Base-by-base conservation (phyloP, 352 stramenopile genomes). In the Phytophthora pisi region DNA sequence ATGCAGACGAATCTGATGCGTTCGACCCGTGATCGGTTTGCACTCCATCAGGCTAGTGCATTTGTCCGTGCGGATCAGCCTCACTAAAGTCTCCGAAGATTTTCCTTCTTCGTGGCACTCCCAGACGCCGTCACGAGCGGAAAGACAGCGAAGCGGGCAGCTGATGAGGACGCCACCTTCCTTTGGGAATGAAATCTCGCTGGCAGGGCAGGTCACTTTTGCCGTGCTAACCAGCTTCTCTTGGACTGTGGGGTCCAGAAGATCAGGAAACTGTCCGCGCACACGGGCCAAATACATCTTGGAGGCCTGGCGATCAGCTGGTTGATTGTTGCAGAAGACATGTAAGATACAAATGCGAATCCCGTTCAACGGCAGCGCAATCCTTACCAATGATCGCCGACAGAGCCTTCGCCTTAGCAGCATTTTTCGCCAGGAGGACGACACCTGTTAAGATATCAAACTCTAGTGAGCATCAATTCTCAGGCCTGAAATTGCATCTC, bases 1-100 rank as follows among this genome's bases (percentile, higher is more conserved):
- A 63, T 99, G 97, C 20, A 99, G 75, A 13, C 97, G 92, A 68
- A 99, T 98, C 76, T 99, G 97, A 79, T 99, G 97, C 28, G 96
- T 99, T 55, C 97, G 84, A 49, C 97, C 97, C 6, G 97, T 99
- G 43, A 97, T 78, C 5, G 97, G 96, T 56, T 97, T 94, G 74
- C 91, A 98, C 57, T 98, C 62, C 18, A 99, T 78, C 43, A 99
- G 63, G 40, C 92, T 96, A 13, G 91, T 97, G 26, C 70, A 61
- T 7, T 80, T 81, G 56, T 93, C 80, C 0, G 61, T 65, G 18
- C 75, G 73, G 51, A 95, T 61, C 51, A 92, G 72, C 11, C 73
- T 72, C 34, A 98, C 72, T 24, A 86, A 68, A 26, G 92, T 97
- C 66, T 90, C 77, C 2, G 86, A 92, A 26, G 82, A 52, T 63